Evolutionary conservation across 495 filamentous ascomycete genomes (phyloP).

Genomic region (Lophiotrema nucula): DNA sequence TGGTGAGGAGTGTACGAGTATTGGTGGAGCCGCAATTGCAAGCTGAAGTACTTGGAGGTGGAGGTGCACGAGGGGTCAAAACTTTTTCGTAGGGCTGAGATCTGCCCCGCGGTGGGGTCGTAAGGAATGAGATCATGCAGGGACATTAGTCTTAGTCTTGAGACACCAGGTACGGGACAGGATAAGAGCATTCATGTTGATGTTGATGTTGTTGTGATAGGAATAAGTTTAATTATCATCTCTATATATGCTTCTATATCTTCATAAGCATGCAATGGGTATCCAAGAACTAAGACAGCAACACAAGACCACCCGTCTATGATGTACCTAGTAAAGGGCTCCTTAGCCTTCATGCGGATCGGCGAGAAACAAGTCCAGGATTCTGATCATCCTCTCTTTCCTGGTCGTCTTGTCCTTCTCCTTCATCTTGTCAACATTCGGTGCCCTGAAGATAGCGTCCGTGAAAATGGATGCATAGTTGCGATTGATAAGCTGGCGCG

Average conservation of each 20-base stretch:
- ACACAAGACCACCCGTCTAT: no score
- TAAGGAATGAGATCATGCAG: not conserved
- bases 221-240: no score
- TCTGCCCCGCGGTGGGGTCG: not conserved
- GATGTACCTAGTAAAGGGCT: no score
- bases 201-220: no score
- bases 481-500: conserved; percentile 31
- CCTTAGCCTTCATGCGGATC: conserved; percentile 7
- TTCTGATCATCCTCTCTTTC: conserved; percentile 29
- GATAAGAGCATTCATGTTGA: no score
- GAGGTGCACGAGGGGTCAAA: not conserved
- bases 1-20: not conserved
- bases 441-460: conserved; percentile 23
- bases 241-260: no score
- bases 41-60: not conserved
- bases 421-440: conserved; percentile 11
- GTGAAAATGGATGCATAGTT: conserved; percentile 36
- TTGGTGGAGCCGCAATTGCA: not conserved
- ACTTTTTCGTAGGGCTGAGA: not conserved
- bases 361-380: conserved; percentile 33
- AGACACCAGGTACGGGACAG: no score
- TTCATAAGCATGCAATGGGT: no score
- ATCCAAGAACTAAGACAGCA: no score
- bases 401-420: conserved; percentile 28
- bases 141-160: no score